These are phyloP conservation scores for Penicillium paxilli DNA, from an alignment of 495 filamentous ascomycete genomes.

Conservation along the genomic window DNA sequence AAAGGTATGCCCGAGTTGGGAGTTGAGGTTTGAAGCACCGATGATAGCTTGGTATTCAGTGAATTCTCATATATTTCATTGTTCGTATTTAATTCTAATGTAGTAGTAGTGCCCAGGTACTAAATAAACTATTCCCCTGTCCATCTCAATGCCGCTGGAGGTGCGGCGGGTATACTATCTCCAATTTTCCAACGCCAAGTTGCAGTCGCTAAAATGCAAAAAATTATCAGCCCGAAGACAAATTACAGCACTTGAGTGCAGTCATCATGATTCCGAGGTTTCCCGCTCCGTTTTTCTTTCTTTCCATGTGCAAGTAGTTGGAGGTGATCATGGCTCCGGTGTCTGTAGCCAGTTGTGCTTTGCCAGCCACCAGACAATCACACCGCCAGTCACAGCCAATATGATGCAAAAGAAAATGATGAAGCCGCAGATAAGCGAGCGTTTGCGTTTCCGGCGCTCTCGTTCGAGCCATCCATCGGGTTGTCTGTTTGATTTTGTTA, in stretches of 20 bases:
- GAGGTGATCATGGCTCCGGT: conserved; percentile 9
- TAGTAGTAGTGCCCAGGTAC: background rate
- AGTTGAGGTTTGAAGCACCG: too few relatives aligned
- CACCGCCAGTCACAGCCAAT: conserved; percentile 26
- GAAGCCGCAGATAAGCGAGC: conserved; percentile 35
- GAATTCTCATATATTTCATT: background rate
- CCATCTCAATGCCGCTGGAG: conserved; percentile 19
- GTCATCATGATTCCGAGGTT: too few relatives aligned
- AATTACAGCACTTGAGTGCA: too few relatives aligned
- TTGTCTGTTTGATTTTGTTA: conserved; percentile 14
- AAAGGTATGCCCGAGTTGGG: too few relatives aligned
- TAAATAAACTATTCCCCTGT: background rate
- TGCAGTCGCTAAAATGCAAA: background rate
- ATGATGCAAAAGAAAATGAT: conserved; percentile 30
- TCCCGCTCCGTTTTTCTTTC: too few relatives aligned
- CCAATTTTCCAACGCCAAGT: conserved; percentile 5
- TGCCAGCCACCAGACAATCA: conserved; percentile 40
- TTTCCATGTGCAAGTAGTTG: too few relatives aligned
- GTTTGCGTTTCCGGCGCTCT: conserved; percentile 34
- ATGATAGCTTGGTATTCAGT: background rate
- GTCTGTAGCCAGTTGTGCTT: conserved; percentile 40
- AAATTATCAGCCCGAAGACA: too few relatives aligned
- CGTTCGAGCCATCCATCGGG: conserved; percentile 34
- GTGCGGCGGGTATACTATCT: conserved; percentile 28
- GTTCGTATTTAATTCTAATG: background rate